Base-by-base conservation (phyloP, 208 protist genomes). In the Acanthamoeba lenticulata region DNA sequence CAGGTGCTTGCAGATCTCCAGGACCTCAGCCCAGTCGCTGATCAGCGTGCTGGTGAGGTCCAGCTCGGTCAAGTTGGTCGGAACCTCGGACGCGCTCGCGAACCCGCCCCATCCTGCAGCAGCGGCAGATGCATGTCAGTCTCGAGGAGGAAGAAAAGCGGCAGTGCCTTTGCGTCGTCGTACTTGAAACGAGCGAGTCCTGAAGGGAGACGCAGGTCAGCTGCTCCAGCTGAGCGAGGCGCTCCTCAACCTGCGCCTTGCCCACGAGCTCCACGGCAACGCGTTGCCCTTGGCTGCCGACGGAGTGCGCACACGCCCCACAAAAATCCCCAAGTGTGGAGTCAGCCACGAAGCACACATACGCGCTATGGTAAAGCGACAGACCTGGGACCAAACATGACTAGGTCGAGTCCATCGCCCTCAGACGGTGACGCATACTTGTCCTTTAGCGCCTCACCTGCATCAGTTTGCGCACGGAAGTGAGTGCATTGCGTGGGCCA, bases 171-270 rank as follows among this genome's bases (percentile, higher is more conserved):
- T 29, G 62, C 21, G n/a, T 7, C 13, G 13, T 57, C 13, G 13
- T 57, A 72, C 62, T 32, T 72, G 62, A 72, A 38, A 72, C 62
- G 29, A 72, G 62, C n/a, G 62, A 72, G 27, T 72, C 62, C 62
- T 72, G 62, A 34, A 72, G 62, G 7, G 62, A 72, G 62, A 32
- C 62, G n/a, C 17, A 27, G 7, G 17, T 7, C 6, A 72, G 62
- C n/a, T 7, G 6, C n/a, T 72, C 62, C 62, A 72, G 21, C n/a
- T 72, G 62, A 9, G 62, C 62, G 27, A 72, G 62, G 17, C 62
- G 62, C n/a, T 72, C 62, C n/a, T 72, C 62, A 7, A 34, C 29
- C 62, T 72, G 62, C 62, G 62, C 62, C 62, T 32, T 15, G 17
- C 62, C 62, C 17, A 72, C 62, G 62, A 72, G 62, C 27, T 72